A percentile compares a stretch with the other conserved stretches of the same genome.
Conservation (phyloP, 2,329 filamentous ascomycete species). For the Cercospora zeae-maydis region DNA sequence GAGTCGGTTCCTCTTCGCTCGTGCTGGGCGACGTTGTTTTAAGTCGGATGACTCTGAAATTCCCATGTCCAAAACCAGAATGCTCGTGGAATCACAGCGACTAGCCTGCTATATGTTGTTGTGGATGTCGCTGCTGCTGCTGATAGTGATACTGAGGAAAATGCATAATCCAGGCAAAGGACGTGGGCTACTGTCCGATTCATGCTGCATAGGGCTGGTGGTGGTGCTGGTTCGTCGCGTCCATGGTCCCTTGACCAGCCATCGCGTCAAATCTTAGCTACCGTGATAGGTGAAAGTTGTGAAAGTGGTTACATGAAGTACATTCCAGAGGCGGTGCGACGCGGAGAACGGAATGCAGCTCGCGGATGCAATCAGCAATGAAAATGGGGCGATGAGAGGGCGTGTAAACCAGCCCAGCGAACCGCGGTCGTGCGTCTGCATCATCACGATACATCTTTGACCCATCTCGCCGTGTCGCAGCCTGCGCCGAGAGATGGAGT, state of each 20-base stretch:
- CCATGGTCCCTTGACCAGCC: slow-evolving; percentile 10
- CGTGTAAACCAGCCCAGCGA: too few species aligned
- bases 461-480: too few species aligned
- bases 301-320: slow-evolving; percentile 17
- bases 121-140: background rate
- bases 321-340: slow-evolving; percentile 11
- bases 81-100: background rate
- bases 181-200: background rate
- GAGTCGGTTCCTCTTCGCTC: background rate
- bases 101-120: background rate
- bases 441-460: too few species aligned
- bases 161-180: background rate
- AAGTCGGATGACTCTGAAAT: background rate
- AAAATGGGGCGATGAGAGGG: too few species aligned
- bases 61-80: background rate
- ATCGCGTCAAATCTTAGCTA: slow-evolving; percentile 4
- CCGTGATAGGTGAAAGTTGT: slow-evolving; percentile 4
- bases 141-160: background rate
- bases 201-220: background rate
- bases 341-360: slow-evolving; percentile 7
- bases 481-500: too few species aligned
- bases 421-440: too few species aligned
- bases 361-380: too few species aligned
- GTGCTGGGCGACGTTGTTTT: background rate
- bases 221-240: background rate